Evolutionary conservation across 2,329 filamentous ascomycete genomes (phyloP), one percentile per base, ranked within the genome.

Genomic region (Orbilia ellipsospora): DNA sequence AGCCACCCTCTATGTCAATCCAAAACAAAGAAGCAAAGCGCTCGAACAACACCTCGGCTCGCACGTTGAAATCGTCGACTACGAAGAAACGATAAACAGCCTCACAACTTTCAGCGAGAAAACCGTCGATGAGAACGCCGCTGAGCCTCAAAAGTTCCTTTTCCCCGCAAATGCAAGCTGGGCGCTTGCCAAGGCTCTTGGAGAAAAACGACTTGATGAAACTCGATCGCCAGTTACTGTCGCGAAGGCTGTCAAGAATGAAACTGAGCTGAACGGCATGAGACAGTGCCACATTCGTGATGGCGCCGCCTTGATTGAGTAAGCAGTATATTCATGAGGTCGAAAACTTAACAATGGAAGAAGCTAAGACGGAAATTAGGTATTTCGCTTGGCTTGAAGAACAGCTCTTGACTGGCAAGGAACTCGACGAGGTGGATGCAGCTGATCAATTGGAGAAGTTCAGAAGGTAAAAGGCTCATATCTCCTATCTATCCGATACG

Each of bases 311-410:
- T 83, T 98, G 76, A 94, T 89, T 67, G 90, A 97, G 81, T 75
- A 55, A 18, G 70, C 28, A 2, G 1, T 6, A 36, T 36, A 20
- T n/a, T 52, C n/a, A n/a, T n/a, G 8, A 12, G 12, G 62, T 36
- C 13, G 8, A 51, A 36, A n/a, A 55, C 6, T 13, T 5, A 48
- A 12, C 8, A 0, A 16, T 28, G 59, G 2, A 16, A 28, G 1
- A 40, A 1, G 26, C 59, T 74, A 60, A 74, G 56, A 48, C n/a
- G 18, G 10, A n/a, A 13, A 15, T 4, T 18, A 74, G 70, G 20
- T 99, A 93, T 82, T 97, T 99, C 82, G 93, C 95, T 12, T 99
- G 95, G 95, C 87, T 99, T 2, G 95, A 99, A 82, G 88, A 97
- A 80, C 90, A 97, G 80, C 85, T 99, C 23, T 81, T 92, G 72